Evolutionary conservation across 2,329 filamentous ascomycete genomes (phyloP).

Genomic region (Sclerotinia nivalis): DNA sequence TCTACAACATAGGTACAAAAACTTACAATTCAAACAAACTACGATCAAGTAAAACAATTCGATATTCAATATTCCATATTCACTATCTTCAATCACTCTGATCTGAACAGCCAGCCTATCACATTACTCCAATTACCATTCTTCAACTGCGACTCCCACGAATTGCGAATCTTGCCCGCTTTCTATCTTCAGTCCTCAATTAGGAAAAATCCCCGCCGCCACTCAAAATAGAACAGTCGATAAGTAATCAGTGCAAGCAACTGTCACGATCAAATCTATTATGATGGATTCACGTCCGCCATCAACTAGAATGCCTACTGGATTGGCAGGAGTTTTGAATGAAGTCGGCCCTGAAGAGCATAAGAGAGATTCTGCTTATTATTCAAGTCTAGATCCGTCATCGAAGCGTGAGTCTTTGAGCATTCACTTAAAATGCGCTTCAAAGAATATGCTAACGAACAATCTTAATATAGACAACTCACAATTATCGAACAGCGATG

Average conservation of each 20-base stretch:
- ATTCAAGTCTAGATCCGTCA: slow-evolving; percentile 46
- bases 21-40: background rate
- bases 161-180: slow-evolving; percentile 20
- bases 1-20: background rate
- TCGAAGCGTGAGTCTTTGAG: slow-evolving; percentile 51
- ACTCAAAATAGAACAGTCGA: slow-evolving; percentile 11
- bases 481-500: slow-evolving; percentile 30
- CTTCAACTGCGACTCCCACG: slow-evolving; percentile 18
- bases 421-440: background rate
- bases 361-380: slow-evolving; percentile 53
- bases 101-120: background rate
- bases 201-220: background rate
- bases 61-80: background rate
- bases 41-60: background rate
- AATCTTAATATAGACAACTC: slow-evolving; percentile 31
- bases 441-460: background rate
- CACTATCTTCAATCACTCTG: background rate
- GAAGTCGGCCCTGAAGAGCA: slow-evolving; percentile 48
- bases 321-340: slow-evolving; percentile 54
- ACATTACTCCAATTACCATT: background rate
- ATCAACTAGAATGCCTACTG: slow-evolving; percentile 43
- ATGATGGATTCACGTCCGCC: slow-evolving; percentile 24
- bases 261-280: slow-evolving; percentile 8
- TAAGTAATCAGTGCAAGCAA: slow-evolving; percentile 12
- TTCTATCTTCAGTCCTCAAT: slow-evolving; percentile 18